Percentiles rank a stretch among this genome's conserved stretches.
Evolutionary conservation across 768 basidiomycete species (phyloP).

Genomic region (Suillus occidentalis): DNA sequence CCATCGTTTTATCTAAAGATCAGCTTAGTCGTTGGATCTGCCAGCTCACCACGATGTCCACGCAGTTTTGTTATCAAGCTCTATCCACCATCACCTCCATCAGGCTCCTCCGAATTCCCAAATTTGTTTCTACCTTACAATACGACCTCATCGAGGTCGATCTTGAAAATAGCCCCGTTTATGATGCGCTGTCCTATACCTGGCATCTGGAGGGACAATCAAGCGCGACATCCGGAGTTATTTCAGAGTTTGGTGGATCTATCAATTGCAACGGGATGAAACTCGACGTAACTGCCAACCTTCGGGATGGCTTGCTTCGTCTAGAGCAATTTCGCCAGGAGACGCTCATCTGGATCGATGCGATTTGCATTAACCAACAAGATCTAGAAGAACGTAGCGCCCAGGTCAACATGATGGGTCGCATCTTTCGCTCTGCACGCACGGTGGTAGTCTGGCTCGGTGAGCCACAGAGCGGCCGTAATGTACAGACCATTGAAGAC

Average conservation of each 20-base stretch:
- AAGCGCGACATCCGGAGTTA: background rate
- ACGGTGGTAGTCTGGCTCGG: slow-evolving; percentile 11
- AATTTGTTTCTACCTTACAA: background rate
- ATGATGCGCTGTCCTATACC: slow-evolving; percentile 9
- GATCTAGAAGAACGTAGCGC: slow-evolving; percentile 8
- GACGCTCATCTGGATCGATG: slow-evolving; percentile 9
- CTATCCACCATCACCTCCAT: background rate
- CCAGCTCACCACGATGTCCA: background rate
- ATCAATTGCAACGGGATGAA: background rate
- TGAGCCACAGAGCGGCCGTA: background rate
- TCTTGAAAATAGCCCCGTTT: background rate
- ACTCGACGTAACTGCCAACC: background rate
- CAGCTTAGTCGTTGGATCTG: background rate
- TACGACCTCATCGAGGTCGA: background rate
- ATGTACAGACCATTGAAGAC: background rate
- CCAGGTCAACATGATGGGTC: slow-evolving; percentile 9
- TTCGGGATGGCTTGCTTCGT: background rate
- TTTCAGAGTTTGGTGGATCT: background rate
- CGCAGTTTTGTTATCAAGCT: background rate
- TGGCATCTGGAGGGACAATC: slow-evolving; percentile 1
- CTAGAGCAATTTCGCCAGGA: slow-evolving; percentile 1
- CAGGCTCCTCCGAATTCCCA: background rate
- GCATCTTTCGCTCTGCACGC: slow-evolving; percentile 4
- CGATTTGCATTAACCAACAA: slow-evolving; percentile 12
- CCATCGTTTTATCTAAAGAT: background rate